phyloP scores from a whole-genome alignment of 2,329 filamentous ascomycete genomes.

The Allantophomopsis cytisporea region DNA sequence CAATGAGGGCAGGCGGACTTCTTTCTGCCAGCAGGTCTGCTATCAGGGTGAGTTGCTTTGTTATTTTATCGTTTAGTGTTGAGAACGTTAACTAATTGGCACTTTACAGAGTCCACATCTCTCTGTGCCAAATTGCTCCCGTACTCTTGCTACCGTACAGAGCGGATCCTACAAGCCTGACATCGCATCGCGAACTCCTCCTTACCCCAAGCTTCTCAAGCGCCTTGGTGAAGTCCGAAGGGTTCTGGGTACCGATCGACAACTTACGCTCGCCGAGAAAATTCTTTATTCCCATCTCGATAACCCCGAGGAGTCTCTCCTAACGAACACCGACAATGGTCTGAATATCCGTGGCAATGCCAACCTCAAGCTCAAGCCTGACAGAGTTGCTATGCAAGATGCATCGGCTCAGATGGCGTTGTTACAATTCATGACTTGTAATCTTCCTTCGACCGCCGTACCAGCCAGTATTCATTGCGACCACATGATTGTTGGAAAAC shows the following conservation, averaged over 20 bases:
- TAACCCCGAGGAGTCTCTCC: constrained; percentile 75
- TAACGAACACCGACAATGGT: constrained; percentile 73
- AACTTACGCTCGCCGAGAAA: constrained; percentile 87
- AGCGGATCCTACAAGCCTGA: constrained; percentile 11
- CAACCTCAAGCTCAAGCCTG: constrained; percentile 93
- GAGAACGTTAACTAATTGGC: background rate
- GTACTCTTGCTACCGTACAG: constrained; percentile 15
- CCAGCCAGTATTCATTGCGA: constrained; percentile 98
- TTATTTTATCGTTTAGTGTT: background rate
- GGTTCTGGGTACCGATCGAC: constrained; percentile 48
- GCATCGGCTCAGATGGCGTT: constrained; percentile 97
- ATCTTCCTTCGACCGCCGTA: constrained; percentile 76
- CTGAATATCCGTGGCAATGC: constrained; percentile 72
- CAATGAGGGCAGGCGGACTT: constrained; percentile 16
- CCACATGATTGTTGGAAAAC: constrained; percentile 94
- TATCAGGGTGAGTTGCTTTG: constrained; percentile 10
- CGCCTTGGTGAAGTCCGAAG: constrained; percentile 63
- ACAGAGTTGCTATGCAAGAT: constrained; percentile 98
- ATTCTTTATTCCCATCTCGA: constrained; percentile 94
- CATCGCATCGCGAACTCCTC: constrained; percentile 34
- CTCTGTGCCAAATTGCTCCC: constrained; percentile 7
- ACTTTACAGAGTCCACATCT: constrained; percentile 1
- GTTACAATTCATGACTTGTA: constrained; percentile 97
- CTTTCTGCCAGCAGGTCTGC: constrained; percentile 16
- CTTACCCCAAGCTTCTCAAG: constrained; percentile 69